Percentiles rank a stretch among this genome's conserved stretches.
phyloP scores from a whole-genome alignment of 2,329 filamentous ascomycete species.

The Fusarium algeriense region DNA sequence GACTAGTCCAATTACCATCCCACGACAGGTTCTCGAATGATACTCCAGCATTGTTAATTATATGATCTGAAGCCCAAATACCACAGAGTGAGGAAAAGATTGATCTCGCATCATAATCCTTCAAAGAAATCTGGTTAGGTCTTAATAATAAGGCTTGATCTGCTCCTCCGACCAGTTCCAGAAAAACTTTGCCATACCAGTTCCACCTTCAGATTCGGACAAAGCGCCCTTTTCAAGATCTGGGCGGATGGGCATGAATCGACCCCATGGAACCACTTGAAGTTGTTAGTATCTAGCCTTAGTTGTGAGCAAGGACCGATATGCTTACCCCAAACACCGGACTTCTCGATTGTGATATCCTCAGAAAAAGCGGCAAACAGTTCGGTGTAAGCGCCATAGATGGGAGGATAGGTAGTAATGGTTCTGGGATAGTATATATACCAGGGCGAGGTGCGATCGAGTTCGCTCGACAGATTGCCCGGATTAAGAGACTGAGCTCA shows the following conservation, averaged over 20 bases:
- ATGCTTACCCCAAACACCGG: conserved; percentile 49
- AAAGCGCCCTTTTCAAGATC: conserved; percentile 51
- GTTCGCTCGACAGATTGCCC: conserved; percentile 42
- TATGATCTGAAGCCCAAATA: background rate
- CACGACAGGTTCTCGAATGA: no score
- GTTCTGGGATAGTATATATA: conserved; percentile 37
- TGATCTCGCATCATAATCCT: background rate
- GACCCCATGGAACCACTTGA: conserved; percentile 52
- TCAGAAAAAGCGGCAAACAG: conserved; percentile 60
- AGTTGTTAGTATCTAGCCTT: background rate
- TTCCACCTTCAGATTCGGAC: conserved; percentile 54
- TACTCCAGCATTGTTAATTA: background rate
- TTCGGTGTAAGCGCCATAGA: conserved; percentile 62
- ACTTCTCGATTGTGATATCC: conserved; percentile 56
- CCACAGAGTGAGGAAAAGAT: background rate
- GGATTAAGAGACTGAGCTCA: conserved; percentile 40
- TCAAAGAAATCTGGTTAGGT: background rate
- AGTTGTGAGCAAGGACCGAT: background rate
- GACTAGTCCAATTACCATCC: background rate
- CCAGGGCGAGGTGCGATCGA: conserved; percentile 44
- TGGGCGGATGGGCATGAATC: conserved; percentile 51
- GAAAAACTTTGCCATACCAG: conserved; percentile 53
- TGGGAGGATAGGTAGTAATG: conserved; percentile 39
- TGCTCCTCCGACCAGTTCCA: conserved; percentile 59
- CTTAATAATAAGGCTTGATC: conserved; percentile 43